Evolutionary conservation across 768 basidiomycete species (phyloP), one percentile per base, ranked within the genome.

Genomic region (Tephrocybe sp.): DNA sequence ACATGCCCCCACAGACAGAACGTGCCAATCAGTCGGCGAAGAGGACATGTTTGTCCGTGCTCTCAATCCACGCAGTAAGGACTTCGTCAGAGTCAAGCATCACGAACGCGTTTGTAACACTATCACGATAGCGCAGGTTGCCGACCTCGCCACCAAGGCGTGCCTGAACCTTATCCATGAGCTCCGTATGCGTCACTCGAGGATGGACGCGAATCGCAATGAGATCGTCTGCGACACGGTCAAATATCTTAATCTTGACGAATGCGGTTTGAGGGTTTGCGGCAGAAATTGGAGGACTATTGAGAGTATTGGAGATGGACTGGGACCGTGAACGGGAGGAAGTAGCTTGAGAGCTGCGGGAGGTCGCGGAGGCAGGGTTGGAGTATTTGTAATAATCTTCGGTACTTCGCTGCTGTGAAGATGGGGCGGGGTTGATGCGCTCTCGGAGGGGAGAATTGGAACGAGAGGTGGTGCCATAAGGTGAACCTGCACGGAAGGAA

Each of bases 161-260:
- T 29, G 87, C 79, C 59, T 91, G 84, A 27, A 97, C 90, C 71
- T 98, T 99, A 43, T 84, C 89, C 77, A 97, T 85, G 53, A 99
- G 75, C 61, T 95, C 92, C 9, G 69, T 72, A 60, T 90, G 87
- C 7, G 88, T 83, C 33, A 98, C 94, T 44, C 79, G 82, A 19
- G 97, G 97, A 63, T 95, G 94, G 23, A 98, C 95, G 12, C 97
- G 85, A 48, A 98, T 97, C 3, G 97, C 97, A 55, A 98, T 93
- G 47, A 98, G 73, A 66, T 99, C 97, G 63, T 98, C 94, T 21
- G 92, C 86, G 48, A 86, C 77, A 31, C 90, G 82, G 69, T 97
- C 91, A 65, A 97, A 97, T 38, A 99, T 92, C 71, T 99, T 99
- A 72, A 99, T 97, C 72, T 98, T 99, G 57, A 98, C 79, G 69